Conservation (phyloP, 345 rosid species). For the Durio zibethinus region DNA sequence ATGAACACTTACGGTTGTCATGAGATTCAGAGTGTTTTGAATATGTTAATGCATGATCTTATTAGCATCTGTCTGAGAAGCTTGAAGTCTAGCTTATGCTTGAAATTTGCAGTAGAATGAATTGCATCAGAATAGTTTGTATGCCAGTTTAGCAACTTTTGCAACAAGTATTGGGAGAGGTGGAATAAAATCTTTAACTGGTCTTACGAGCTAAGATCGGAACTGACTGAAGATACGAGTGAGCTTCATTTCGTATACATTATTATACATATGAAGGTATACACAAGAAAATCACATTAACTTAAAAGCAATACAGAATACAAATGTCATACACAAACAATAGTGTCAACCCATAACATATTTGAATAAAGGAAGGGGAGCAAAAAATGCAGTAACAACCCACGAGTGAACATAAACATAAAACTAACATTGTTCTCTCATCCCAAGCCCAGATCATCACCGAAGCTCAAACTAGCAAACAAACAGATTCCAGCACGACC, state of each 20-base stretch:
- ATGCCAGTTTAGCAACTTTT: background rate
- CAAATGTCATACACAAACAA: background rate
- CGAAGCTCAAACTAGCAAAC: slow-evolving; percentile 20
- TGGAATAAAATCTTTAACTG: too few relatives aligned
- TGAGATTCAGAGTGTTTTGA: too few relatives aligned
- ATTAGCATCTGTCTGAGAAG: background rate
- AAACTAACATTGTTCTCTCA: slow-evolving; percentile 16
- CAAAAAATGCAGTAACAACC: slow-evolving; percentile 5
- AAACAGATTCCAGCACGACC: slow-evolving; percentile 35
- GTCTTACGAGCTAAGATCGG: background rate
- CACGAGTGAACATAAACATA: slow-evolving; percentile 1
- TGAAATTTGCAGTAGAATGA: background rate
- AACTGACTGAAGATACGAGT: background rate
- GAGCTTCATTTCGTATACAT: background rate
- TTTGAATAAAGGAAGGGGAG: background rate
- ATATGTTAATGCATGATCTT: background rate
- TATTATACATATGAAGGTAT: background rate
- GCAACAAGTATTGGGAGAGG: too few relatives aligned
- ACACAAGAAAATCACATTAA: too few relatives aligned
- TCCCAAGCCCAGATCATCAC: slow-evolving; percentile 23
- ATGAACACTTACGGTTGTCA: background rate
- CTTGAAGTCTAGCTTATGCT: background rate
- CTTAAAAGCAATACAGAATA: slow-evolving; percentile 17
- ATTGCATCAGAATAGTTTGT: background rate
- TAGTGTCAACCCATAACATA: background rate